Conservation (phyloP, 2,329 filamentous ascomycete genomes). For the Periconia macrospinosa region DNA sequence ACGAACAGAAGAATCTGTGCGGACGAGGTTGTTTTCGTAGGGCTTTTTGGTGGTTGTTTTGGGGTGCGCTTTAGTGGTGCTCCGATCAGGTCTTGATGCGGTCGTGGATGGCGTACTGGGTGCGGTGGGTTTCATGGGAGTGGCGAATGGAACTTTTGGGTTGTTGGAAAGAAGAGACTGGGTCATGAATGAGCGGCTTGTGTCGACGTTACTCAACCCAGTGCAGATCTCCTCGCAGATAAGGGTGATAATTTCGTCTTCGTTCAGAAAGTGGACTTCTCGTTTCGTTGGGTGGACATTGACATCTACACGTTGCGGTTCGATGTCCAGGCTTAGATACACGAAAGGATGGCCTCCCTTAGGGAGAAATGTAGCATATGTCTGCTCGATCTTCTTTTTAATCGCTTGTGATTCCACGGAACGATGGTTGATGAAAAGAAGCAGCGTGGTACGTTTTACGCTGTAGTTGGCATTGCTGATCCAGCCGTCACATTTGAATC, state of each 20-base stretch:
- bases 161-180: slow-evolving; percentile 71
- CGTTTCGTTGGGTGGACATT: slow-evolving; percentile 97
- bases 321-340: slow-evolving; percentile 90
- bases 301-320: slow-evolving; percentile 89
- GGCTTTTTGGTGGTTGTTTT: slow-evolving; percentile 45
- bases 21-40: slow-evolving; percentile 84
- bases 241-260: slow-evolving; percentile 89
- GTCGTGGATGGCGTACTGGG: slow-evolving; percentile 21
- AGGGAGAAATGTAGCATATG: slow-evolving; percentile 82
- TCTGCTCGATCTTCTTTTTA: slow-evolving; percentile 88
- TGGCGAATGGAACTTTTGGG: slow-evolving; percentile 42
- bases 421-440: slow-evolving; percentile 96
- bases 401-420: slow-evolving; percentile 87
- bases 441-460: slow-evolving; percentile 81
- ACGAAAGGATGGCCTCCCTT: slow-evolving; percentile 94
- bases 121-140: slow-evolving; percentile 41
- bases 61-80: slow-evolving; percentile 31
- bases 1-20: slow-evolving; percentile 83
- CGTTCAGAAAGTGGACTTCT: slow-evolving; percentile 95
- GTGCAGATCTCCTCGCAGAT: slow-evolving; percentile 80
- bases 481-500: slow-evolving; percentile 79
- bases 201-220: slow-evolving; percentile 83
- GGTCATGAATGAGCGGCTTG: slow-evolving; percentile 90
- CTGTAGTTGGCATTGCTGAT: slow-evolving; percentile 94
- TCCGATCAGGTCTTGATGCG: slow-evolving; percentile 25